Conservation (phyloP, 805 yeast genomes). For the Spencermartinsiella europaea region DNA sequence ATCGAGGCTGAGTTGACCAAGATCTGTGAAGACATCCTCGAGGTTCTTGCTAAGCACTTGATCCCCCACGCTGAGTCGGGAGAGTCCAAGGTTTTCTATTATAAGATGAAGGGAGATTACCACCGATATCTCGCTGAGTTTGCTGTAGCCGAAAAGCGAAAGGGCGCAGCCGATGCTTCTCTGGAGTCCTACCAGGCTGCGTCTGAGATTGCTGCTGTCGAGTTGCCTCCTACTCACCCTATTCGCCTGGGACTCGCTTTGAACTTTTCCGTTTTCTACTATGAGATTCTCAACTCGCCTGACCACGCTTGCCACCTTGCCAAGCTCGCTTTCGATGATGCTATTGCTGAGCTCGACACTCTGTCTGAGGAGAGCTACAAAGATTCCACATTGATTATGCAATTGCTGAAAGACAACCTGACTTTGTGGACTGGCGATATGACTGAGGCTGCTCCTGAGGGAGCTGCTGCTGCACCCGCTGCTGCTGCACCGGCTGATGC, state of each 20-base stretch:
- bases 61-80: slow-evolving; percentile 94
- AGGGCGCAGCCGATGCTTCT: slow-evolving; percentile 86
- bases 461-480: slow-evolving; percentile 18
- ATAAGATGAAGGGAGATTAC: slow-evolving; percentile 99
- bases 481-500: slow-evolving; percentile 19
- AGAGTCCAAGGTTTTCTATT: slow-evolving; percentile 96
- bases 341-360: slow-evolving; percentile 97
- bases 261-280: slow-evolving; percentile 96
- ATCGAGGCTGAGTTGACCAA: slow-evolving; percentile 88
- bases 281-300: slow-evolving; percentile 96
- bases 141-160: slow-evolving; percentile 85
- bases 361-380: slow-evolving; percentile 97
- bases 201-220: slow-evolving; percentile 93
- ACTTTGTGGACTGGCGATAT: slow-evolving; percentile 69
- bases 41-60: slow-evolving; percentile 82
- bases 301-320: slow-evolving; percentile 99
- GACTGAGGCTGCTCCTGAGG: slow-evolving; percentile 25
- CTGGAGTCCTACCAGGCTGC: slow-evolving; percentile 94
- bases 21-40: slow-evolving; percentile 89
- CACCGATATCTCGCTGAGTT: slow-evolving; percentile 98
- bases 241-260: slow-evolving; percentile 96
- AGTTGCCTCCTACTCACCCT: slow-evolving; percentile 98
- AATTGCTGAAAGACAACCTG: slow-evolving; percentile 95
- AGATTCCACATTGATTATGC: slow-evolving; percentile 98
- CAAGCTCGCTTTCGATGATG: slow-evolving; percentile 98